A percentile compares a stretch with the other conserved stretches of the same genome.
Evolutionary conservation across 257 asterid species (phyloP).

Genomic region (Solanum tarapatanum): DNA sequence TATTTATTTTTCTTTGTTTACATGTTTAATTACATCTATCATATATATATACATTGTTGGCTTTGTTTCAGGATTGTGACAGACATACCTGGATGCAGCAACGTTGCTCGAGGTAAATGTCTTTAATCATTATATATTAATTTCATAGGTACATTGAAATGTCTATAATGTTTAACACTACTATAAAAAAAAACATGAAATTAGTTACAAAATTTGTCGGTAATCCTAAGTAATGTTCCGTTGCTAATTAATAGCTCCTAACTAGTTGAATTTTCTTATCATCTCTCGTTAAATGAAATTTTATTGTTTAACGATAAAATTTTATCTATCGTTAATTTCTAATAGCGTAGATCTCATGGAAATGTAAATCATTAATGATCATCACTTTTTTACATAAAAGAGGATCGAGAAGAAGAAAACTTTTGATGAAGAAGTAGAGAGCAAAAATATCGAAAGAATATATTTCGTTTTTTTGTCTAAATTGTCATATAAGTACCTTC

Average conservation of each 20-base stretch:
- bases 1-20: neutral
- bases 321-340: neutral
- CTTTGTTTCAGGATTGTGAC: slow-evolving; percentile 48
- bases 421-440: neutral
- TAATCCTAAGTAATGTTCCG: no score
- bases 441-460: neutral
- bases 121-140: no score
- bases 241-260: no score
- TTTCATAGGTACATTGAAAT: neutral
- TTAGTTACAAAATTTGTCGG: neutral
- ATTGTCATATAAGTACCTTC: neutral
- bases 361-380: neutral
- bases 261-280: no score
- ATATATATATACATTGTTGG: neutral
- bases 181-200: no score
- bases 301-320: no score
- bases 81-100: slow-evolving; percentile 55
- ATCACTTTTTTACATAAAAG: neutral
- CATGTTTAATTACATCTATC: neutral
- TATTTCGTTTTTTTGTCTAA: neutral
- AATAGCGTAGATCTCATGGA: neutral
- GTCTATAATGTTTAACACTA: neutral
- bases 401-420: neutral
- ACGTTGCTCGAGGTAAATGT: slow-evolving; percentile 31
- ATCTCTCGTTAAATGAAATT: no score